Evolutionary conservation across 441 rosid species (phyloP).

Genomic region (Euphorbia celastroides): DNA sequence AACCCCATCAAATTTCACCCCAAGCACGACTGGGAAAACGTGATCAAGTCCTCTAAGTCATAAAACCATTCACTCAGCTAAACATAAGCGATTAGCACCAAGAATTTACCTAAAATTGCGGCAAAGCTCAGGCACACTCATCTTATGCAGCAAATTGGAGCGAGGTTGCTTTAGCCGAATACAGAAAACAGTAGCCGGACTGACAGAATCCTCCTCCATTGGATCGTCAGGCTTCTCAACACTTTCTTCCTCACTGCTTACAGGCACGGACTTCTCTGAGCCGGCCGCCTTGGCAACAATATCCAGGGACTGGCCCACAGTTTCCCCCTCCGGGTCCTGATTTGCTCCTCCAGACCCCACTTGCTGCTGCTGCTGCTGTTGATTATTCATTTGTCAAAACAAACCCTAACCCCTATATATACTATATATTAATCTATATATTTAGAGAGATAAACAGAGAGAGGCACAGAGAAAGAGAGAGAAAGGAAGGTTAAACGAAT

Average conservation of each 20-base stretch:
- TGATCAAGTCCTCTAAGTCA: background rate
- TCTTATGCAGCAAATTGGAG: conserved; percentile 69
- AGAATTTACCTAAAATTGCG: conserved; percentile 68
- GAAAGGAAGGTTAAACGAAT: conserved; percentile 12
- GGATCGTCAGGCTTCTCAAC: conserved; percentile 43
- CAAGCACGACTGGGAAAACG: background rate
- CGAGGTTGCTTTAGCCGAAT: conserved; percentile 82
- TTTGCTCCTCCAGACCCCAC: conserved; percentile 18
- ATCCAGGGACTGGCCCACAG: conserved; percentile 23
- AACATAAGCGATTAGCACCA: background rate
- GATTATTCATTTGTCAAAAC: conserved; percentile 26
- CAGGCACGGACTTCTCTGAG: conserved; percentile 20
- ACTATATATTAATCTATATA: conserved; percentile 22
- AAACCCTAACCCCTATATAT: conserved; percentile 39
- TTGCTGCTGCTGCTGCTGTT: conserved; percentile 25
- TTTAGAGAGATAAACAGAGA: conserved; percentile 7
- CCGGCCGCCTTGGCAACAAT: conserved; percentile 19
- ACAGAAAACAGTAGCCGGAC: conserved; percentile 84
- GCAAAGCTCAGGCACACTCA: conserved; percentile 87
- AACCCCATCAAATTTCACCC: conserved; percentile 1
- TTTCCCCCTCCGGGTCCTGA: conserved; percentile 36
- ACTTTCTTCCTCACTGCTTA: conserved; percentile 24
- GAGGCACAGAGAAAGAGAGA: conserved; percentile 12
- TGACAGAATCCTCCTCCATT: conserved; percentile 77
- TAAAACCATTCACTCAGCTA: background rate